Conservation (phyloP, 164 flowering plant species). For the Berberis vulgaris region DNA sequence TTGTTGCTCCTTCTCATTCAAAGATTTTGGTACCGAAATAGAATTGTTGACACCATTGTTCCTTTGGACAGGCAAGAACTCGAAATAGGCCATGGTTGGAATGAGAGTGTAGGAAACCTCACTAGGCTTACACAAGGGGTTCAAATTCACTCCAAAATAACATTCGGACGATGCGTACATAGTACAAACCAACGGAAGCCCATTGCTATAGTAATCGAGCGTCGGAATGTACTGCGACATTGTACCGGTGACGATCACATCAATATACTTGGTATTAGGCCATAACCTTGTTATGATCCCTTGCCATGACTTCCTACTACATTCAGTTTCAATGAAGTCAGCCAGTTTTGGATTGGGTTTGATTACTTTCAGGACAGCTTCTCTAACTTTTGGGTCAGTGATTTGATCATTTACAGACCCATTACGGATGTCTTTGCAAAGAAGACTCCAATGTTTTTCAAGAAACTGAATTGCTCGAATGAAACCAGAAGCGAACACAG, state of each 20-base stretch:
- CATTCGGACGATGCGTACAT: conserved; percentile 98
- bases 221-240: conserved; percentile 96
- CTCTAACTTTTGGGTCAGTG: conserved; percentile 60
- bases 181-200: conserved; percentile 85
- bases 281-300: conserved; percentile 88
- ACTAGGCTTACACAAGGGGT: conserved; percentile 76
- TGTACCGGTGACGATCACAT: conserved; percentile 94
- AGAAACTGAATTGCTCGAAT: conserved; percentile 86
- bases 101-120: conserved; percentile 88
- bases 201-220: conserved; percentile 81
- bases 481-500: conserved; percentile 93
- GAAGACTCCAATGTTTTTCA: conserved; percentile 61
- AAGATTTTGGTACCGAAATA: conserved; percentile 9
- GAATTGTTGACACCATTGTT: conserved; percentile 14
- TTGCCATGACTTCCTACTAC: conserved; percentile 61
- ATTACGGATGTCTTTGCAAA: conserved; percentile 57
- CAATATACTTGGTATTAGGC: conserved; percentile 94
- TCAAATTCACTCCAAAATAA: conserved; percentile 81
- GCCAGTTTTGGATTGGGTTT: conserved; percentile 73
- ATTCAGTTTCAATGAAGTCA: conserved; percentile 61
- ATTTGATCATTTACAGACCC: conserved; percentile 52
- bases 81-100: conserved; percentile 90
- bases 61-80: conserved; percentile 72
- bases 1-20: conserved; percentile 50
- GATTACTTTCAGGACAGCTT: conserved; percentile 51